phyloP scores from a whole-genome alignment of 129 eudicot species.

The Centella asiatica region DNA sequence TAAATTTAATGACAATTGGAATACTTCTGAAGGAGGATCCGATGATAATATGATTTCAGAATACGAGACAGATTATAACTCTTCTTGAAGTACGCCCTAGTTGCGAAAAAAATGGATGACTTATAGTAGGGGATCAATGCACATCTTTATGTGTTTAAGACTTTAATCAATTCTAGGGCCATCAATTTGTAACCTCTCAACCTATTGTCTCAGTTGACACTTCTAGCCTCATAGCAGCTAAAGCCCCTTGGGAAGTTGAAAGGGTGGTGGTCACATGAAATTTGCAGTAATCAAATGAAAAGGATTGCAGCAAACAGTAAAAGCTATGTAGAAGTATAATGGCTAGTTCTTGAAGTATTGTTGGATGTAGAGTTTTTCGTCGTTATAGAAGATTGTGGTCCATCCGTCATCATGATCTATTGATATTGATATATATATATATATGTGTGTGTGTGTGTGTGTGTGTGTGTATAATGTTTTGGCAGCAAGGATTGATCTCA shows the following conservation, averaged over 20 bases:
- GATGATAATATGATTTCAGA: slow-evolving; percentile 1
- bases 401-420: neutral
- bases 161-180: neutral
- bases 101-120: neutral
- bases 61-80: slow-evolving; percentile 4
- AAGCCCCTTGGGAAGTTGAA: too few relatives aligned
- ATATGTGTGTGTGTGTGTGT: too few relatives aligned
- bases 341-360: neutral
- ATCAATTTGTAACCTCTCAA: neutral
- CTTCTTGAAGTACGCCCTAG: neutral
- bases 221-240: neutral
- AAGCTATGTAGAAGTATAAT: neutral
- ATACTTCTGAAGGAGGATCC: slow-evolving; percentile 4
- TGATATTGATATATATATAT: neutral
- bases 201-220: neutral
- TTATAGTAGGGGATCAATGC: neutral
- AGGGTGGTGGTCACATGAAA: neutral
- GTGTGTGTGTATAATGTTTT: too few relatives aligned
- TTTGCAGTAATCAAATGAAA: neutral
- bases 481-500: too few relatives aligned
- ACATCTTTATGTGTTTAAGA: neutral
- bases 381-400: neutral
- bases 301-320: neutral
- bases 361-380: neutral
- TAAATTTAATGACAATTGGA: neutral